These are phyloP conservation scores for Aureobasidium sp. DNA, from an alignment of 2,329 filamentous ascomycete genomes.

Conservation along the genomic window DNA sequence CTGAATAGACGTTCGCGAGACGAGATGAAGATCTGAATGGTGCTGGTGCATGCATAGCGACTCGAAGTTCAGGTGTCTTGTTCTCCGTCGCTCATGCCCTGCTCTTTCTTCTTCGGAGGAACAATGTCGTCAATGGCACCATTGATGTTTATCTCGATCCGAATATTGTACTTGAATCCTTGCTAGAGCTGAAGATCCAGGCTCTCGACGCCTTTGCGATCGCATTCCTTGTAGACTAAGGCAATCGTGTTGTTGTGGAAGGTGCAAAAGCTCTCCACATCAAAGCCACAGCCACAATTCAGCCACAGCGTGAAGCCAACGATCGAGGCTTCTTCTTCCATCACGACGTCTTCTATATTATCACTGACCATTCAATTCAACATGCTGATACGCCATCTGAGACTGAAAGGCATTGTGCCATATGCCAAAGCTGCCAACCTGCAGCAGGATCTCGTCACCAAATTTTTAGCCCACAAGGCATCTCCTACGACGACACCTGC, in stretches of 20 bases:
- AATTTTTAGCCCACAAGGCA: slow-evolving; percentile 54
- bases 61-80: too few species aligned
- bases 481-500: slow-evolving; percentile 30
- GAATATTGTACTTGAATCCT: too few species aligned
- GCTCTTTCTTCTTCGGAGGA: too few species aligned
- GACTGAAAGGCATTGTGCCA: slow-evolving; percentile 44
- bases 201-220: too few species aligned
- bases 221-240: too few species aligned
- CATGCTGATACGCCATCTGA: slow-evolving; percentile 53
- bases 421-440: slow-evolving; percentile 48
- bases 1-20: too few species aligned
- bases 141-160: too few species aligned
- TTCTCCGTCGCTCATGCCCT: too few species aligned
- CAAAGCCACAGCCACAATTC: neutral
- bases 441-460: slow-evolving; percentile 48
- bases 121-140: too few species aligned
- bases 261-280: neutral
- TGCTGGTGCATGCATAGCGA: too few species aligned
- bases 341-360: neutral
- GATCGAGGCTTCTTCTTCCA: neutral
- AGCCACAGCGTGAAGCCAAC: neutral
- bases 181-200: too few species aligned
- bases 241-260: neutral
- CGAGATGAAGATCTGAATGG: too few species aligned
- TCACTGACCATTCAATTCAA: neutral